Evolutionary conservation across 176 grass and related monocot genomes (phyloP).

Genomic region (Oryza nivara): DNA sequence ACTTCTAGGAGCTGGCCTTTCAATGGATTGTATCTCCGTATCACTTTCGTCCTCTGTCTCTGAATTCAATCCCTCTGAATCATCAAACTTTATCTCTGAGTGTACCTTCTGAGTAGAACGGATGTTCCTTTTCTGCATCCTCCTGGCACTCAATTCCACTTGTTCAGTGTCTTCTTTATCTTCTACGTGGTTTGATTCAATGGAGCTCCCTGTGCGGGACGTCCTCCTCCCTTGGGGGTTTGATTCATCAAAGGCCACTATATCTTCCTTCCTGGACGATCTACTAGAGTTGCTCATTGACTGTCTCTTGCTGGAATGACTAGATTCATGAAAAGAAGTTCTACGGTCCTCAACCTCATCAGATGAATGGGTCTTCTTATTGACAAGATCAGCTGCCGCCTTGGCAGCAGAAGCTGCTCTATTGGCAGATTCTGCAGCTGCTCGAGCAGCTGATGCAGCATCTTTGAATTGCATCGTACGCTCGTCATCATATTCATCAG

Average conservation of each 20-base stretch:
- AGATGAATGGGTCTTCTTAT: constrained; percentile 43
- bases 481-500: constrained; percentile 42
- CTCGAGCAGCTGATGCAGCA: constrained; percentile 76
- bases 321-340: not conserved
- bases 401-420: constrained; percentile 79
- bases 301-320: constrained; percentile 41
- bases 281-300: constrained; percentile 51
- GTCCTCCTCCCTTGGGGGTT: constrained; percentile 38
- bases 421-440: constrained; percentile 77
- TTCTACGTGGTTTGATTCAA: constrained; percentile 42
- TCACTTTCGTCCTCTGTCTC: constrained; percentile 49
- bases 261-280: constrained; percentile 52
- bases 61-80: constrained; percentile 66
- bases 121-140: constrained; percentile 50
- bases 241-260: constrained; percentile 41
- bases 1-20: constrained; percentile 48
- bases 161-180: constrained; percentile 43
- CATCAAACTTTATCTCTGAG: constrained; percentile 82
- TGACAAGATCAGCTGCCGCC: constrained; percentile 67
- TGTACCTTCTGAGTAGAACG: constrained; percentile 47
- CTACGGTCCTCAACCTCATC: constrained; percentile 13
- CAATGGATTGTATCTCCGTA: constrained; percentile 48
- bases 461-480: constrained; percentile 69
- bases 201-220: constrained; percentile 56
- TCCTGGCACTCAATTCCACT: constrained; percentile 47